Evolutionary conservation across 2,329 filamentous ascomycete species (phyloP).

Genomic region (Penicillium brevicompactum): DNA sequence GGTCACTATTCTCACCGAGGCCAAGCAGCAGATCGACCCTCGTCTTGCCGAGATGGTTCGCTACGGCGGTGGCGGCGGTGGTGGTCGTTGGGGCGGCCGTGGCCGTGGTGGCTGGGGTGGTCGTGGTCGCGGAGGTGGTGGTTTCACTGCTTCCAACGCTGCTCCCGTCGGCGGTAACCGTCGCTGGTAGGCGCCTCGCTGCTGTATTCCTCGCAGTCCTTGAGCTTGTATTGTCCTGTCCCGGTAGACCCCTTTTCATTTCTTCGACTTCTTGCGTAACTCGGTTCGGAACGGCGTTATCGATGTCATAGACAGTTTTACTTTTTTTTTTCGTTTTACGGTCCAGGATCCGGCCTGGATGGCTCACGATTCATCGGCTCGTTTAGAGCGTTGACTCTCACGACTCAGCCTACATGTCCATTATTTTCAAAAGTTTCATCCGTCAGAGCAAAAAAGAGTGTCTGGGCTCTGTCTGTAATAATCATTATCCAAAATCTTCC

Average conservation of each 20-base stretch:
- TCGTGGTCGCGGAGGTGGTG: conserved; percentile 60
- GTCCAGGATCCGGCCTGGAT: background rate
- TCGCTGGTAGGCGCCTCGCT: conserved; percentile 54
- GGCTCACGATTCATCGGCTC: background rate
- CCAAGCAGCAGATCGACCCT: conserved; percentile 97
- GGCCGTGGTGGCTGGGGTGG: conserved; percentile 65
- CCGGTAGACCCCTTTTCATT: conserved; percentile 33
- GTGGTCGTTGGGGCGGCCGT: conserved; percentile 61
- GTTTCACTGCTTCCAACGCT: conserved; percentile 60
- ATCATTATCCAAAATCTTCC: background rate
- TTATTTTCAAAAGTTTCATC: conserved; percentile 22
- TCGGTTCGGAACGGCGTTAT: conserved; percentile 40
- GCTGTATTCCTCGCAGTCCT: conserved; percentile 21
- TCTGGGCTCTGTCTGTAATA: conserved; percentile 3
- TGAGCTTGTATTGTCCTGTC: conserved; percentile 30
- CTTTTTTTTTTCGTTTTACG: conserved; percentile 23
- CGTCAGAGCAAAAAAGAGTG: background rate
- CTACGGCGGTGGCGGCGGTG: conserved; percentile 81
- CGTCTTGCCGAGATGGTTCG: conserved; percentile 94
- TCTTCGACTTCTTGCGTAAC: conserved; percentile 34
- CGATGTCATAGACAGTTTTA: conserved; percentile 39
- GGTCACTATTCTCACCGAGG: conserved; percentile 86
- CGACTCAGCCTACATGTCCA: conserved; percentile 21
- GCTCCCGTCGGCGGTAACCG: conserved; percentile 59
- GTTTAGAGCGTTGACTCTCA: conserved; percentile 14